phyloP scores from a whole-genome alignment of 2,329 filamentous ascomycete species.

The Fusarium sp. region DNA sequence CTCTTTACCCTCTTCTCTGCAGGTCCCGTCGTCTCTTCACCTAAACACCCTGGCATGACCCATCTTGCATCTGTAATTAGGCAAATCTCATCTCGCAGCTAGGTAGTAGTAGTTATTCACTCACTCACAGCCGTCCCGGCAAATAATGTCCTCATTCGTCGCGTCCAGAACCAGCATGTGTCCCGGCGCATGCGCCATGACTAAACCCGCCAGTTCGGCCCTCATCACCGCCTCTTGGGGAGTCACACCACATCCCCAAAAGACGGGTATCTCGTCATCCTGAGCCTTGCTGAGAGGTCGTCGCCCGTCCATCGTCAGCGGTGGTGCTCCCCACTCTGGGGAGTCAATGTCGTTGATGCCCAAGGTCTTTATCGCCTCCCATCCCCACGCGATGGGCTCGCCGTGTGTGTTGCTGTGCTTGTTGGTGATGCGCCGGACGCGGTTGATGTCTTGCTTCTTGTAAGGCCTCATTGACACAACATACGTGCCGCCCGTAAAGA shows the following conservation, averaged over 20 bases:
- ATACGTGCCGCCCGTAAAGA: conserved; percentile 62
- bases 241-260: conserved; percentile 72
- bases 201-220: conserved; percentile 59
- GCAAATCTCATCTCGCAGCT: background rate
- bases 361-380: conserved; percentile 60
- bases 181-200: conserved; percentile 69
- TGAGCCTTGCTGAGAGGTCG: conserved; percentile 41
- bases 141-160: conserved; percentile 50
- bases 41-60: background rate
- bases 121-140: background rate
- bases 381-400: conserved; percentile 71
- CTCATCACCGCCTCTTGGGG: conserved; percentile 69
- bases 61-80: conserved; percentile 1
- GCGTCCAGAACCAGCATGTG: conserved; percentile 68
- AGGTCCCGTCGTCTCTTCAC: background rate
- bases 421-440: conserved; percentile 63
- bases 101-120: background rate
- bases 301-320: conserved; percentile 52
- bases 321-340: conserved; percentile 65
- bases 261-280: conserved; percentile 58
- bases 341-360: conserved; percentile 62
- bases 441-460: conserved; percentile 55
- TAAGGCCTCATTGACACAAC: conserved; percentile 72
- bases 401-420: conserved; percentile 66
- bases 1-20: background rate